These are phyloP conservation scores for Gossypium bickii DNA, from an alignment of 345 rosid species.

Conservation along the genomic window DNA sequence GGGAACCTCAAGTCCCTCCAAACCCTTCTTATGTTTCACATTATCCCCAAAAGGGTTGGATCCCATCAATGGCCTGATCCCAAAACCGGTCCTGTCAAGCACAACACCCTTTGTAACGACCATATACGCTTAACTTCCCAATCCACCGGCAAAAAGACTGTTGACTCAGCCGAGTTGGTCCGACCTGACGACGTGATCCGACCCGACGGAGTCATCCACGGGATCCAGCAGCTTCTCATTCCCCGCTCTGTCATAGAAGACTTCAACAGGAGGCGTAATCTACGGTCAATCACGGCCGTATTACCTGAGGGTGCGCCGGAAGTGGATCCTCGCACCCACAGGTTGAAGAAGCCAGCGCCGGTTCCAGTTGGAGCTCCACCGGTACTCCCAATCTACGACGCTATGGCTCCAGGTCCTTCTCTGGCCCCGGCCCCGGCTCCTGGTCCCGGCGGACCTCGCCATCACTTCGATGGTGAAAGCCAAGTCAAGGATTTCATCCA, in stretches of 20 bases:
- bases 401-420: conserved; percentile 93
- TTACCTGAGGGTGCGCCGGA: conserved; percentile 69
- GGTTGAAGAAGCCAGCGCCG: conserved; percentile 53
- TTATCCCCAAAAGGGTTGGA: conserved; percentile 56
- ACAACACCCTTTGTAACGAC: conserved; percentile 46
- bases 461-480: conserved; percentile 80
- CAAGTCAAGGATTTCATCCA: conserved; percentile 92
- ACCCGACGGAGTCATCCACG: conserved; percentile 75
- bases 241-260: conserved; percentile 67
- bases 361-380: conserved; percentile 71
- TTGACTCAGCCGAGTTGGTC: conserved; percentile 43
- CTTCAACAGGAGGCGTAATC: conserved; percentile 57
- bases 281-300: conserved; percentile 61
- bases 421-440: conserved; percentile 97
- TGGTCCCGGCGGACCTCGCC: conserved; percentile 83
- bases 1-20: conserved; percentile 81
- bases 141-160: conserved; percentile 26
- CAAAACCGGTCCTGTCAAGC: conserved; percentile 24
- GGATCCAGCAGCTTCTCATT: conserved; percentile 49
- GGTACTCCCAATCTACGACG: conserved; percentile 70
- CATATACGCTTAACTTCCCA: conserved; percentile 43
- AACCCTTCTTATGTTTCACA: conserved; percentile 65
- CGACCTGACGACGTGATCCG: conserved; percentile 49
- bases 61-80: conserved; percentile 50
- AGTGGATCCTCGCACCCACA: conserved; percentile 64